phyloP scores from a whole-genome alignment of 2,329 filamentous ascomycete genomes.

The Dactylellina haptotyla region DNA sequence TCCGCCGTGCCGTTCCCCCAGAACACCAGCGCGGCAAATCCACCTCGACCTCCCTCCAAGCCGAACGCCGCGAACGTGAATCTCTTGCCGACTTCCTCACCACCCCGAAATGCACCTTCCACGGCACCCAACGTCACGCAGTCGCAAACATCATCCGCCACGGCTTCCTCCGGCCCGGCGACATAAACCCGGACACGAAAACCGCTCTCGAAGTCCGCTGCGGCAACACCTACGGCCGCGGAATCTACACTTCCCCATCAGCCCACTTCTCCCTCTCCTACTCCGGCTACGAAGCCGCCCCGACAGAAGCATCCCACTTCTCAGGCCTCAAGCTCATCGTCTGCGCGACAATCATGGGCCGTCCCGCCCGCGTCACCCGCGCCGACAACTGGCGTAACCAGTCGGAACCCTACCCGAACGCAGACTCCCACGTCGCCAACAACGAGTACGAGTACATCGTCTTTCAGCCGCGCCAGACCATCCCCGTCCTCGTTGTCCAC shows the following conservation, averaged over 20 bases:
- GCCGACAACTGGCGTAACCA: constrained; percentile 58
- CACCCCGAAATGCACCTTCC: constrained; percentile 62
- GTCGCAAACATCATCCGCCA: constrained; percentile 64
- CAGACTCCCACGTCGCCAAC: constrained; percentile 62
- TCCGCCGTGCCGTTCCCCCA: constrained; percentile 52
- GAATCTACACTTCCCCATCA: constrained; percentile 64
- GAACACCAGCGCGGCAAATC: constrained; percentile 19
- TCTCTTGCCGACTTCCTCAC: constrained; percentile 61
- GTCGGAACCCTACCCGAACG: constrained; percentile 57
- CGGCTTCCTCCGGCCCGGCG: constrained; percentile 63
- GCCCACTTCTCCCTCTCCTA: constrained; percentile 62
- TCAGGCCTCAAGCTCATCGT: constrained; percentile 63
- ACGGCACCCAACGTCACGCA: constrained; percentile 61
- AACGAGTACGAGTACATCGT: constrained; percentile 63
- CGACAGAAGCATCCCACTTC: constrained; percentile 59
- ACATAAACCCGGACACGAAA: constrained; percentile 58
- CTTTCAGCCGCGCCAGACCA: constrained; percentile 63
- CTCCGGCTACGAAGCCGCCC: constrained; percentile 57
- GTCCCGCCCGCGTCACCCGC: constrained; percentile 59
- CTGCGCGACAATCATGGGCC: constrained; percentile 65
- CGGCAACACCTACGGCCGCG: constrained; percentile 62
- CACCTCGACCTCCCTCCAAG: background rate
- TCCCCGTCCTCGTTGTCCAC: constrained; percentile 65
- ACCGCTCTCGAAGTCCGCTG: constrained; percentile 59
- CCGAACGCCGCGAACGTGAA: constrained; percentile 55